A percentile compares a stretch with the other conserved stretches of the same genome.
These are phyloP conservation scores for Magnusiomyces sp. DNA, from an alignment of 1,139 yeast species.

Conservation along the genomic window DNA sequence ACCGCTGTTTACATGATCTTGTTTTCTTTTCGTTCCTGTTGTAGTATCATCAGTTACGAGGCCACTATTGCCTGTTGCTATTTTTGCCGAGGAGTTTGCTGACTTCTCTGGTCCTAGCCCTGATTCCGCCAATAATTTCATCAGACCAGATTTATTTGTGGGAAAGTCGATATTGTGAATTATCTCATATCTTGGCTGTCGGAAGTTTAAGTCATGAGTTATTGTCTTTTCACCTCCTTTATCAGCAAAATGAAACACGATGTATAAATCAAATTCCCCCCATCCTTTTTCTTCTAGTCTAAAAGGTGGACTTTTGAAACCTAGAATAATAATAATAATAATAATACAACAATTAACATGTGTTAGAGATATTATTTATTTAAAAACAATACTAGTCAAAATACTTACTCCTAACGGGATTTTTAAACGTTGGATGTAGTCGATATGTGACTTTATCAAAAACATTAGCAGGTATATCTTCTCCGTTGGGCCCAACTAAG, in stretches of 20 bases:
- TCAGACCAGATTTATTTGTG: slow-evolving; percentile 63
- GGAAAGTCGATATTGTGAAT: slow-evolving; percentile 76
- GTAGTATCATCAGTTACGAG: neutral
- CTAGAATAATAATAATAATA: slow-evolving; percentile 15
- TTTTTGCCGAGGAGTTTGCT: slow-evolving; percentile 21
- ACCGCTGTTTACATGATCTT: neutral
- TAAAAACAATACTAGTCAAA: neutral
- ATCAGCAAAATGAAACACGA: slow-evolving; percentile 69
- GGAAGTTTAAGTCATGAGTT: slow-evolving; percentile 82
- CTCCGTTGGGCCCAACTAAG: slow-evolving; percentile 70
- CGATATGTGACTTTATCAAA: slow-evolving; percentile 90
- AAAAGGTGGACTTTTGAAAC: slow-evolving; percentile 80
- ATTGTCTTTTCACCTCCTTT: slow-evolving; percentile 82
- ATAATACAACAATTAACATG: neutral
- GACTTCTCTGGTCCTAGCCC: slow-evolving; percentile 60
- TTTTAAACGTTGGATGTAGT: slow-evolving; percentile 88
- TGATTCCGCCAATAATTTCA: slow-evolving; percentile 65
- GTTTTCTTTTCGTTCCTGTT: slow-evolving; percentile 1
- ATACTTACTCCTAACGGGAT: slow-evolving; percentile 55
- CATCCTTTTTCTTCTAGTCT: slow-evolving; percentile 90
- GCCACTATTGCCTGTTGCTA: slow-evolving; percentile 10
- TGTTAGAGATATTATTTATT: neutral
- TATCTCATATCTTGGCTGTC: slow-evolving; percentile 62
- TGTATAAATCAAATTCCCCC: slow-evolving; percentile 94
- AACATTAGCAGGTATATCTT: slow-evolving; percentile 76